A percentile compares a stretch with the other conserved stretches of the same genome.
Evolutionary conservation across 495 filamentous ascomycete species (phyloP).

Genomic region (Copromyces sp.): DNA sequence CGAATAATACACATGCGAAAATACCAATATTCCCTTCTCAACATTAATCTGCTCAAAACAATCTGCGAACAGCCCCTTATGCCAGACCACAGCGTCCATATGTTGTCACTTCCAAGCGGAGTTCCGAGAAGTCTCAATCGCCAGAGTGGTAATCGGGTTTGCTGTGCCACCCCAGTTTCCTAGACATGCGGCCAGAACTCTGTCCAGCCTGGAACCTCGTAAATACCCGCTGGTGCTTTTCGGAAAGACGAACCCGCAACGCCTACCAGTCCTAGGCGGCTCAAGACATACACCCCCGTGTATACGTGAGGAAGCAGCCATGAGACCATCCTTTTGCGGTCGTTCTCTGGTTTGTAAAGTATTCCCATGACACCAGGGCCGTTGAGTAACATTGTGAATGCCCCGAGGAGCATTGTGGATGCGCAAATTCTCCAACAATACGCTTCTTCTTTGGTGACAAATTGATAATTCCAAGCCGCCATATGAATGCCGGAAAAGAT

Average conservation of each 20-base stretch:
- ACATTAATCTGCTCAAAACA: not conserved
- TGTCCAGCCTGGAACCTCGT: not conserved
- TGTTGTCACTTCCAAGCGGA: not conserved
- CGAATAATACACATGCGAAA: not conserved
- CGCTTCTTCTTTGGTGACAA: not conserved
- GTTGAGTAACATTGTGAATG: not conserved
- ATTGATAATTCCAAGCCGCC: not conserved
- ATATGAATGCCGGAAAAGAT: not conserved
- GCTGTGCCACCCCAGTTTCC: not conserved
- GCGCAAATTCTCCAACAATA: not conserved
- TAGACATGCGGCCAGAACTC: not conserved
- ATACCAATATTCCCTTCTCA: not conserved
- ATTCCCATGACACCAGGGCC: not conserved
- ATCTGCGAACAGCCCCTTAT: not conserved
- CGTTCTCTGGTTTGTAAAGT: not conserved
- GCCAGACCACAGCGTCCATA: not conserved
- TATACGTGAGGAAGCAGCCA: not conserved
- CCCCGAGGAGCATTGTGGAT: not conserved
- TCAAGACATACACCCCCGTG: not conserved
- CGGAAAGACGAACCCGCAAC: not conserved
- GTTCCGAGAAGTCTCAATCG: not conserved
- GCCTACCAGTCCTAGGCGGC: not conserved
- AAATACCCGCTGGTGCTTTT: not conserved
- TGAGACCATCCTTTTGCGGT: not conserved
- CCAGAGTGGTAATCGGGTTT: not conserved